Evolutionary conservation across 192 early-diverging fungal species (phyloP).

Genomic region (Coemansia sp.): DNA sequence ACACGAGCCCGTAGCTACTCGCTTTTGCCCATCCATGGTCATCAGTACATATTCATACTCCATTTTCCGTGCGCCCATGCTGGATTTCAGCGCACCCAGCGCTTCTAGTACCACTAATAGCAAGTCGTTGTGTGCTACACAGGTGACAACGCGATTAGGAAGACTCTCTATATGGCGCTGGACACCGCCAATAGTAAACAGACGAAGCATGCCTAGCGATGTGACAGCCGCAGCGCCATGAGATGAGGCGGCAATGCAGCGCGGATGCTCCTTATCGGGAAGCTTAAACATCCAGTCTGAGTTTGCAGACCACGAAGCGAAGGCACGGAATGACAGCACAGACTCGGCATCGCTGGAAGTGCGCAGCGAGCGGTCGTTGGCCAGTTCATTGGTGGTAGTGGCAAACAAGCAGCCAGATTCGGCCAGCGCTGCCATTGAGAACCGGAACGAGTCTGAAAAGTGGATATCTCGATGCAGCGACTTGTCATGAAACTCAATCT

Average conservation of each 20-base stretch:
- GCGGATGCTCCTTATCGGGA: constrained; percentile 65
- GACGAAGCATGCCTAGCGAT: constrained; percentile 68
- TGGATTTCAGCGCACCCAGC: constrained; percentile 21
- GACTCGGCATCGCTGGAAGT: constrained; percentile 54
- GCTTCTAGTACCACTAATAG: constrained; percentile 36
- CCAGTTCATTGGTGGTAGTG: constrained; percentile 38
- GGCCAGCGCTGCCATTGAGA: constrained; percentile 73
- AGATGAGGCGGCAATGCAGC: constrained; percentile 71
- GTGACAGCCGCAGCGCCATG: constrained; percentile 71
- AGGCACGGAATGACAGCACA: constrained; percentile 68
- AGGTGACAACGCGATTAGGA: constrained; percentile 50
- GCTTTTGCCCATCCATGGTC: constrained; percentile 33
- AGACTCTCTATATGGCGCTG: constrained; percentile 73
- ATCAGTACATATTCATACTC: constrained; percentile 45
- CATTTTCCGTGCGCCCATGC: constrained; percentile 11
- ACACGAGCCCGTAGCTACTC: constrained; percentile 49
- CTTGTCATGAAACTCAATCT: constrained; percentile 89
- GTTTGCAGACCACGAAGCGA: constrained; percentile 67
- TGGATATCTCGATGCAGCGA: constrained; percentile 70
- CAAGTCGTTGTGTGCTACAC: constrained; percentile 35
- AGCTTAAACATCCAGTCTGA: constrained; percentile 76
- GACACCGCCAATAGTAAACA: constrained; percentile 75
- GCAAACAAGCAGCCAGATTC: constrained; percentile 72
- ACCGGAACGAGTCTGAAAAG: constrained; percentile 75
- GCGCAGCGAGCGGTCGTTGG: constrained; percentile 47